Percentiles rank a stretch among this genome's conserved stretches.
phyloP scores from a whole-genome alignment of 305 asterid genomes.

The Fraxinus ornus region DNA sequence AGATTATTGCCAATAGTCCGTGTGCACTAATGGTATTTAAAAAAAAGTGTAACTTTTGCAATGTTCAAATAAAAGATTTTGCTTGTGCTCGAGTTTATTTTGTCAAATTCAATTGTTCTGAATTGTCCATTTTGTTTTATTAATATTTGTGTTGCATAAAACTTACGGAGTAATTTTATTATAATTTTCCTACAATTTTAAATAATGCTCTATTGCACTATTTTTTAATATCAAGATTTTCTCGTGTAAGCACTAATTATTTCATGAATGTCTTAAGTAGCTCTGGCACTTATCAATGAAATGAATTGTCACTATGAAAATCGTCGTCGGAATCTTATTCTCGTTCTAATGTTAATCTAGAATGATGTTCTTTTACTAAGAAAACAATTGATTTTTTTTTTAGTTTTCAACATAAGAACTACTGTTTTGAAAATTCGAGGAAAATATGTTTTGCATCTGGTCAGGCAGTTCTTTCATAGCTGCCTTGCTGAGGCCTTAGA shows the following conservation, averaged over 20 bases:
- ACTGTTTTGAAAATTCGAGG: background rate
- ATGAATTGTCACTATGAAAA: background rate
- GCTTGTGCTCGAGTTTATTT: background rate
- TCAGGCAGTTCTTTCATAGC: background rate
- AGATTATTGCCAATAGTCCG: background rate
- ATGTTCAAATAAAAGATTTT: background rate
- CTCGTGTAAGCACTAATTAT: background rate
- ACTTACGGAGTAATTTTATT: background rate
- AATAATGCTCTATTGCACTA: background rate
- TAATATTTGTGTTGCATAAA: background rate
- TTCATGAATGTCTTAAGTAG: background rate
- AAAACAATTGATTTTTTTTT: background rate
- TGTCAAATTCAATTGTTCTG: background rate
- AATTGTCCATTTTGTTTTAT: background rate
- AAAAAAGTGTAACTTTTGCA: background rate
- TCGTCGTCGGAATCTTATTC: background rate
- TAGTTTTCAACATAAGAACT: background rate
- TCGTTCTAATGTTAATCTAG: background rate
- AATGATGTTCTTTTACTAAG: background rate
- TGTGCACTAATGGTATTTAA: background rate
- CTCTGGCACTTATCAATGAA: background rate
- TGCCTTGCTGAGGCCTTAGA: background rate
- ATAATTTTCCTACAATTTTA: background rate
- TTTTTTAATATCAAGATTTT: background rate
- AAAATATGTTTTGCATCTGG: background rate